Evolutionary conservation across 2,329 filamentous ascomycete species (phyloP).

Genomic region (Alternaria gaisen): DNA sequence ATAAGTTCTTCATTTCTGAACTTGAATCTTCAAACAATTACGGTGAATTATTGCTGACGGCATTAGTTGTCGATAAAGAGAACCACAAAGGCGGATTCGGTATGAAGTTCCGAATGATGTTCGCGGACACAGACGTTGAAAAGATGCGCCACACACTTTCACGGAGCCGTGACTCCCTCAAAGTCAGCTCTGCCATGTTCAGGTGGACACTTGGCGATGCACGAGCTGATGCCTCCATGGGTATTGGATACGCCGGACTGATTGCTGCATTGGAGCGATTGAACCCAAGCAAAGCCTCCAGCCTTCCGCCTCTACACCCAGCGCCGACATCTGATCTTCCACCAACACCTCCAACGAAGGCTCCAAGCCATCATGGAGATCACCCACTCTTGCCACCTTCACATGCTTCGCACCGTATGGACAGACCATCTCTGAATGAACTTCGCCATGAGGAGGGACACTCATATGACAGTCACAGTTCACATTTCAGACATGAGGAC

Average conservation of each 20-base stretch:
- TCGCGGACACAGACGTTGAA: conserved; percentile 65
- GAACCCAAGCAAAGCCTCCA: conserved; percentile 39
- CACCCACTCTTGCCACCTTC: conserved; percentile 11
- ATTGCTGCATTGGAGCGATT: conserved; percentile 69
- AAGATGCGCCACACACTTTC: conserved; percentile 66
- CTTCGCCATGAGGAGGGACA: conserved; percentile 23
- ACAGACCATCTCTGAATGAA: conserved; percentile 32
- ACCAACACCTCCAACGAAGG: conserved; percentile 33
- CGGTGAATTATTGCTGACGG: conserved; percentile 1
- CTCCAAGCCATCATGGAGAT: conserved; percentile 14
- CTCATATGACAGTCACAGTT: conserved; percentile 21
- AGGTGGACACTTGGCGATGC: conserved; percentile 69
- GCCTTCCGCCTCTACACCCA: conserved; percentile 37
- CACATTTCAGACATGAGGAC: conserved; percentile 30
- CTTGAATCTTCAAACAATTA: no score
- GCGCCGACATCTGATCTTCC: conserved; percentile 45
- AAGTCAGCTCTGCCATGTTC: conserved; percentile 71
- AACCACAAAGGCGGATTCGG: conserved; percentile 66
- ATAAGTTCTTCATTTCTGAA: neutral
- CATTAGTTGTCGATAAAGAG: conserved; percentile 67
- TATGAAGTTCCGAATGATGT: conserved; percentile 67
- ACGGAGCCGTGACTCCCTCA: conserved; percentile 68
- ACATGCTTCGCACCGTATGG: conserved; percentile 18
- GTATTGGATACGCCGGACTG: conserved; percentile 73
- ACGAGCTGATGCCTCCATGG: conserved; percentile 67